A percentile compares a stretch with the other conserved stretches of the same genome.
Evolutionary conservation across 1,139 yeast species (phyloP).

Genomic region (Geotrichum fermentans): DNA sequence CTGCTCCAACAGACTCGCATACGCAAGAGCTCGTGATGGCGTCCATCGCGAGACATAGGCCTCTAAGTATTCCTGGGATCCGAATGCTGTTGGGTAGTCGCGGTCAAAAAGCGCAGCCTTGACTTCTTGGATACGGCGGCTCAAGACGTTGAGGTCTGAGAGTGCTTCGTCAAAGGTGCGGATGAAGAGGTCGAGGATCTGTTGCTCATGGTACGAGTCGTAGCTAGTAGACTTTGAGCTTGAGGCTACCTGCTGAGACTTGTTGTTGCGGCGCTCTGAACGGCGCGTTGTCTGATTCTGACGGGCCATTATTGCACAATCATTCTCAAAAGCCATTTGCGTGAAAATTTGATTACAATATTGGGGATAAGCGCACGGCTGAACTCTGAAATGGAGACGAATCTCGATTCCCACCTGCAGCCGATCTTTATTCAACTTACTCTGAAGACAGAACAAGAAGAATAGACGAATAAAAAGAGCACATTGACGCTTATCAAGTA

Average conservation of each 20-base stretch:
- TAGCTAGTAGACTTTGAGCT: neutral
- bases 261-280: neutral
- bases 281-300: neutral
- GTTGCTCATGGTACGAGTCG: slow-evolving; percentile 13
- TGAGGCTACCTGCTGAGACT: neutral
- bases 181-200: slow-evolving; percentile 11
- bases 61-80: slow-evolving; percentile 54
- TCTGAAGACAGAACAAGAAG: too few relatives aligned
- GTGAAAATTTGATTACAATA: neutral
- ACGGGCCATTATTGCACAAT: neutral
- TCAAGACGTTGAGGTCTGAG: neutral
- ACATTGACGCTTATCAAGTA: too few relatives aligned
- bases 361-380: neutral
- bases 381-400: too few relatives aligned
- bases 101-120: slow-evolving; percentile 66
- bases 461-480: too few relatives aligned
- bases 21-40: slow-evolving; percentile 73
- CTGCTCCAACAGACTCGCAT: slow-evolving; percentile 14
- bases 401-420: too few relatives aligned
- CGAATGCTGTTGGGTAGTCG: slow-evolving; percentile 66
- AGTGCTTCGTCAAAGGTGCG: slow-evolving; percentile 7
- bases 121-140: slow-evolving; percentile 52
- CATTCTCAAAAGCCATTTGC: neutral
- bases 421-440: too few relatives aligned
- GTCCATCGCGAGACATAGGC: slow-evolving; percentile 87